phyloP scores from a whole-genome alignment of 129 eudicot genomes.

The carrot (Daucus carota) region DNA sequence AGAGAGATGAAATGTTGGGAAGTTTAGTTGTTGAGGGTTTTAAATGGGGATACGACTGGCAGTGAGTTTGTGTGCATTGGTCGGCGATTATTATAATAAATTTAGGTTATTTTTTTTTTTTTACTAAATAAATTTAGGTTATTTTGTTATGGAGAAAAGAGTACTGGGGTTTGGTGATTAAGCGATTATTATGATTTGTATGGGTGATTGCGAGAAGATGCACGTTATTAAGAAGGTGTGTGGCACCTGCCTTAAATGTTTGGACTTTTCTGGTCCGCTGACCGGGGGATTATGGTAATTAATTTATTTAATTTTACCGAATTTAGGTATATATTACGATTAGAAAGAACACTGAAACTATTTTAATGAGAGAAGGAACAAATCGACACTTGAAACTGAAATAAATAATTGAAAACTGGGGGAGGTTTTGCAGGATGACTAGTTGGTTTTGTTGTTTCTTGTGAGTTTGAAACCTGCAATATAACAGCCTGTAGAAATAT shows the following conservation, averaged over 20 bases:
- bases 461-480: neutral
- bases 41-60: neutral
- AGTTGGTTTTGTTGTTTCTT: neutral
- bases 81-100: slow-evolving; percentile 9
- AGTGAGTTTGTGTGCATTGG: neutral
- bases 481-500: neutral
- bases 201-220: neutral
- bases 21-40: neutral
- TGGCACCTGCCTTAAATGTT: too few relatives aligned
- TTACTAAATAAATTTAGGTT: neutral
- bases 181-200: neutral
- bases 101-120: too few relatives aligned
- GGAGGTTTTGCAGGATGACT: neutral
- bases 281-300: too few relatives aligned
- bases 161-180: neutral
- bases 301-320: too few relatives aligned
- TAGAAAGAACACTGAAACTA: too few relatives aligned
- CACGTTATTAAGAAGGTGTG: neutral
- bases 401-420: too few relatives aligned
- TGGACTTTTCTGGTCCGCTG: too few relatives aligned
- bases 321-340: too few relatives aligned
- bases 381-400: too few relatives aligned
- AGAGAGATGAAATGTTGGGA: neutral
- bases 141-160: neutral
- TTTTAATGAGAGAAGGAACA: too few relatives aligned